phyloP scores from a whole-genome alignment of 1,284 basidiomycete genomes.

The Puccinia brachypodii region DNA sequence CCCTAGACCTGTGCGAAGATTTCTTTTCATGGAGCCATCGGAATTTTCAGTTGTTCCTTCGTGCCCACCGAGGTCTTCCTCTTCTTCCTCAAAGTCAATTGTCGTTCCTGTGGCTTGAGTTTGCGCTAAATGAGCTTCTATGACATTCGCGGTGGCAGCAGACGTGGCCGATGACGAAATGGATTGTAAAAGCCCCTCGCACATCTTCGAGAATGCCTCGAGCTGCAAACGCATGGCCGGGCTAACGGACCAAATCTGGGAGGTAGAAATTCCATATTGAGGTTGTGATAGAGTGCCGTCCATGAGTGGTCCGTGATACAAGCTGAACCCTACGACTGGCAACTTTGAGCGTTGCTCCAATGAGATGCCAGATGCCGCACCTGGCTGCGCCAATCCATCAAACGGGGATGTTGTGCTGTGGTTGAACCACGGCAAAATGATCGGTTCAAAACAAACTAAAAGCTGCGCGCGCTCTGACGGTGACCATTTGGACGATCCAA shows the following conservation, averaged over 20 bases:
- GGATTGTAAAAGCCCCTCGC: slow-evolving; percentile 25
- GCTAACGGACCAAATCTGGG: slow-evolving; percentile 19
- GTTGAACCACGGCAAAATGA: not conserved
- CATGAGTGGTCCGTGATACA: not conserved
- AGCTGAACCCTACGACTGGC: not conserved
- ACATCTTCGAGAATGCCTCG: slow-evolving; percentile 32
- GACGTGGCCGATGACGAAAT: not conserved
- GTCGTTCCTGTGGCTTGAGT: slow-evolving; percentile 24
- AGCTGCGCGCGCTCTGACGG: slow-evolving; percentile 19
- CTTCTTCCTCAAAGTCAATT: slow-evolving; percentile 41
- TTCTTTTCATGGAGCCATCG: slow-evolving; percentile 10
- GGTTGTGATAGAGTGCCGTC: not conserved
- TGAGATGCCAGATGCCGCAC: slow-evolving; percentile 28
- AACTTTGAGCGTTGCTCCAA: slow-evolving; percentile 1
- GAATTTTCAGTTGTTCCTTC: not conserved
- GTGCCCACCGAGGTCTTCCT: slow-evolving; percentile 22
- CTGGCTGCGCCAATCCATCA: slow-evolving; percentile 18
- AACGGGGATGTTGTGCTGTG: not conserved
- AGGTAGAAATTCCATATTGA: not conserved
- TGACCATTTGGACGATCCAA: slow-evolving; percentile 37
- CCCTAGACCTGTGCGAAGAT: slow-evolving; percentile 28
- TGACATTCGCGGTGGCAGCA: not conserved
- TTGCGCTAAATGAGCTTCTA: slow-evolving; percentile 11
- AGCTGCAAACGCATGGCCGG: not conserved
- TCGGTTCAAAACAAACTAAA: slow-evolving; percentile 42